These are phyloP conservation scores for Podospora pseudoanserina DNA, from an alignment of 495 filamentous ascomycete species.

Conservation along the genomic window DNA sequence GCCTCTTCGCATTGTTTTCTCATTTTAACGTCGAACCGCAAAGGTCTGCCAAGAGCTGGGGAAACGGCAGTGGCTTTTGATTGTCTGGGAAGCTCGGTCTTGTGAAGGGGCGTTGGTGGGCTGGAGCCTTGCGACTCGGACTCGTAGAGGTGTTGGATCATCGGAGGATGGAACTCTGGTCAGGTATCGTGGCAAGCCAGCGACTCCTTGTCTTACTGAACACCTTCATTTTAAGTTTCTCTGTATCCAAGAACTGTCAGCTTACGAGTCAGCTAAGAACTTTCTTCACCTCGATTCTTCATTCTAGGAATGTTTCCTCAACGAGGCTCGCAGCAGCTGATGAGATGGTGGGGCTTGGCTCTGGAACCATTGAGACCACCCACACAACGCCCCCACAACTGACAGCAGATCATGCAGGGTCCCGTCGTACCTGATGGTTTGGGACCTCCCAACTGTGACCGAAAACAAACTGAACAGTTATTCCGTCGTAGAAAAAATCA, in stretches of 20 bases:
- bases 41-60: background rate
- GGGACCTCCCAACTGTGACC: background rate
- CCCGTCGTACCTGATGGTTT: no score
- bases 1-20: background rate
- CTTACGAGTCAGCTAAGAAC: background rate
- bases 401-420: background rate
- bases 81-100: background rate
- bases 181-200: background rate
- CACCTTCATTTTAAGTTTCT: background rate
- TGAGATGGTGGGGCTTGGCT: background rate
- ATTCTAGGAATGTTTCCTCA: background rate
- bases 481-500: background rate
- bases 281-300: background rate
- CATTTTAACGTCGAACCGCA: background rate
- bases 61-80: background rate
- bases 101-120: background rate
- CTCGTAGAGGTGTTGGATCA: background rate
- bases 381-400: background rate
- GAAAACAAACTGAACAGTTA: background rate
- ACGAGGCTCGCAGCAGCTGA: background rate
- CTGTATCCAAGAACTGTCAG: background rate
- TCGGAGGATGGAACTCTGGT: background rate
- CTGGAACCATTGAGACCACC: background rate
- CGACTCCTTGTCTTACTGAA: background rate
- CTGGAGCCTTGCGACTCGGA: background rate